A percentile compares a stretch with the other conserved stretches of the same genome.
Conservation (phyloP, 441 rosid species). For the Lepidium campestre region DNA sequence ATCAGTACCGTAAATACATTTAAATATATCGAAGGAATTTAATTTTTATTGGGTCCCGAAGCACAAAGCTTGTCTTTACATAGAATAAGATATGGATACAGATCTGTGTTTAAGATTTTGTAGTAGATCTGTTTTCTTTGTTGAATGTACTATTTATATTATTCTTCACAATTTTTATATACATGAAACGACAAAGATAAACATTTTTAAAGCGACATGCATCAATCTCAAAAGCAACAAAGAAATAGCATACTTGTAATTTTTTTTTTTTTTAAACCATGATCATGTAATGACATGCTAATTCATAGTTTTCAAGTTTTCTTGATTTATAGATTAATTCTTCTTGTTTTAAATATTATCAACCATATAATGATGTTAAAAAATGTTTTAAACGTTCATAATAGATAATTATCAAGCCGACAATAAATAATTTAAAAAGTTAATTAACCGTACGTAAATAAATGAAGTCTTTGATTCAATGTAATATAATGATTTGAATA, state of each 20-base stretch:
- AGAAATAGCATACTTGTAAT: background rate
- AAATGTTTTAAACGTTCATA: background rate
- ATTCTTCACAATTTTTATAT: constrained; percentile 6
- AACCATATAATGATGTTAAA: background rate
- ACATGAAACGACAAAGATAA: background rate
- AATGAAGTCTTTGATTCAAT: constrained; percentile 23
- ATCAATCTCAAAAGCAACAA: background rate
- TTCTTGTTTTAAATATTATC: background rate
- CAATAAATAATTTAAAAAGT: background rate
- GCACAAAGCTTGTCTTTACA: constrained; percentile 24
- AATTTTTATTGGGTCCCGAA: background rate
- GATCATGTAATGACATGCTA: background rate
- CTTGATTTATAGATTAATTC: background rate
- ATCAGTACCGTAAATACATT: background rate
- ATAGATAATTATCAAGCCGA: background rate
- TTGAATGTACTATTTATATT: constrained; percentile 6
- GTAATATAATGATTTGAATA: constrained; percentile 9
- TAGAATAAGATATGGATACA: constrained; percentile 23
- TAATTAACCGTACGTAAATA: background rate
- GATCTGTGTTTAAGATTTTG: constrained; percentile 31
- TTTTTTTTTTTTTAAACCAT: background rate
- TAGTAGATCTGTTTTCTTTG: constrained; percentile 23
- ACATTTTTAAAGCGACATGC: background rate
- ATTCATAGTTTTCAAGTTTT: background rate
- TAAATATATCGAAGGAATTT: background rate